phyloP scores from a whole-genome alignment of 2,329 filamentous ascomycete species.

The Ceratocystis huliohia region DNA sequence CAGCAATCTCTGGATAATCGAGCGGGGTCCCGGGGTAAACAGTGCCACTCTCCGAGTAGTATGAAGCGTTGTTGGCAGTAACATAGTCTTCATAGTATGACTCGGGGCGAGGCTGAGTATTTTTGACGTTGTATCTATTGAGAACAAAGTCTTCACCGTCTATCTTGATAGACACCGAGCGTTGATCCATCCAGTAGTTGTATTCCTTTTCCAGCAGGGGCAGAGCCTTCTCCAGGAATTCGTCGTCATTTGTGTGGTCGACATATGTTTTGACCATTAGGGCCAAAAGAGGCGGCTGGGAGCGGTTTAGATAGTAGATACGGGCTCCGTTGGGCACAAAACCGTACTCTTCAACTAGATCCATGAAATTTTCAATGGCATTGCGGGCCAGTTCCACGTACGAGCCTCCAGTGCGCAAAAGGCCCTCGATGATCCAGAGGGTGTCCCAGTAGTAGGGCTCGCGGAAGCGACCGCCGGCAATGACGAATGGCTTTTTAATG shows the following conservation, averaged over 20 bases:
- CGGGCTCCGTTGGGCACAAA: conserved; percentile 58
- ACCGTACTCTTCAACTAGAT: conserved; percentile 50
- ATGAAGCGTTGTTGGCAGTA: conserved; percentile 52
- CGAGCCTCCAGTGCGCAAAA: conserved; percentile 50
- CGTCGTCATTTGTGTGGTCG: conserved; percentile 50
- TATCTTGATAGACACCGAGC: conserved; percentile 39
- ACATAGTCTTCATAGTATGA: conserved; percentile 53
- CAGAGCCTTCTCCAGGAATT: conserved; percentile 43
- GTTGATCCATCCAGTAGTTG: conserved; percentile 49
- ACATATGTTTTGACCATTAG: conserved; percentile 55
- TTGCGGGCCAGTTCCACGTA: conserved; percentile 52
- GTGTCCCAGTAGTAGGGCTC: conserved; percentile 63
- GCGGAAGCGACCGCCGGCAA: conserved; percentile 57
- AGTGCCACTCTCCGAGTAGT: conserved; percentile 45
- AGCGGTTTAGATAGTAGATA: conserved; percentile 54
- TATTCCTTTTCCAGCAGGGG: conserved; percentile 52
- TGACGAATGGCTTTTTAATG: conserved; percentile 55
- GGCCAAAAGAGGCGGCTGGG: conserved; percentile 52
- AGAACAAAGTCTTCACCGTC: conserved; percentile 37
- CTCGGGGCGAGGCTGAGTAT: conserved; percentile 55
- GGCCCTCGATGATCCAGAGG: conserved; percentile 54
- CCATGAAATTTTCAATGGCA: conserved; percentile 58
- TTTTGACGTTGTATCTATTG: conserved; percentile 47
- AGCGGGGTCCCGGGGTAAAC: conserved; percentile 44
- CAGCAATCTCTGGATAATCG: conserved; percentile 39